Conservation (phyloP, 345 rosid genomes). For the Ricinus communis region DNA sequence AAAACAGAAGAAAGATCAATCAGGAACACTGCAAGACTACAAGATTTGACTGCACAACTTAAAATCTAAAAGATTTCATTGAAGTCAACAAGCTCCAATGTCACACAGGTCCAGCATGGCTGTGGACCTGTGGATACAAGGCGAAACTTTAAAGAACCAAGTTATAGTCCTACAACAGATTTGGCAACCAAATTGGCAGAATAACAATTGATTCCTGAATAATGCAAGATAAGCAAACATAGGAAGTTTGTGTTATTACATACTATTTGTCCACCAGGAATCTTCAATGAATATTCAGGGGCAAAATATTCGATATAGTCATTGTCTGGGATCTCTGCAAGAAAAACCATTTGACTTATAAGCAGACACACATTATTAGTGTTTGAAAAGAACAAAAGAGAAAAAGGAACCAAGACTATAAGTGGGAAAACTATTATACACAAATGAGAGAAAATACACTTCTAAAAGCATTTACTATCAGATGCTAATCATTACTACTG, state of each 20-base stretch:
- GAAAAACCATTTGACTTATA: conserved; percentile 5
- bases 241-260: conserved; percentile 21
- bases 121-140: background rate
- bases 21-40: conserved; percentile 6
- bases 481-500: background rate
- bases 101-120: background rate
- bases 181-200: background rate
- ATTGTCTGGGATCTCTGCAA: conserved; percentile 90
- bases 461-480: too few relatives aligned
- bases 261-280: conserved; percentile 82
- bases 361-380: background rate
- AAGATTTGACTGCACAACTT: background rate
- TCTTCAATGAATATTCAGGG: conserved; percentile 82
- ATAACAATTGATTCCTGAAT: background rate
- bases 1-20: conserved; percentile 7
- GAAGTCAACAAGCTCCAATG: background rate
- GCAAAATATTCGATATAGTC: conserved; percentile 83
- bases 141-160: background rate
- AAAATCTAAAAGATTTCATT: background rate
- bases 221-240: background rate
- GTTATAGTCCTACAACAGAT: background rate
- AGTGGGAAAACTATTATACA: too few relatives aligned
- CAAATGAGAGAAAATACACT: too few relatives aligned
- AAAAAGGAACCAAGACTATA: too few relatives aligned
- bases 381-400: too few relatives aligned